These are phyloP conservation scores for Cryphonectria japonica DNA, from an alignment of 2,329 filamentous ascomycete species.

Conservation along the genomic window DNA sequence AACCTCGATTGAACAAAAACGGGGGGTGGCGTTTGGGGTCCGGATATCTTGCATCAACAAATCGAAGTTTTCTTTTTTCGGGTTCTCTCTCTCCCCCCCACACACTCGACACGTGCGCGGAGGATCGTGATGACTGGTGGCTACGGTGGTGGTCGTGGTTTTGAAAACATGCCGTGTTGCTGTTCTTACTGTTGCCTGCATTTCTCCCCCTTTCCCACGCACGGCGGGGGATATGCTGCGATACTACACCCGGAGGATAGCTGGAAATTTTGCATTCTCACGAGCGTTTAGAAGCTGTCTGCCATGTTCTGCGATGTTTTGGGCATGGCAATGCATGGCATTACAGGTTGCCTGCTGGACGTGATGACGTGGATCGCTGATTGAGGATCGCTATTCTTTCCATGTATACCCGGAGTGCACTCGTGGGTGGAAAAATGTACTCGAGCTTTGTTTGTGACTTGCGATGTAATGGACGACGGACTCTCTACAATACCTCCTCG, in stretches of 20 bases:
- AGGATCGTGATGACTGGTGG: slow-evolving; percentile 43
- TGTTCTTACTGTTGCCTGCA: neutral
- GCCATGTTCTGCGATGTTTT: slow-evolving; percentile 17
- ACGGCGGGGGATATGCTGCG: slow-evolving; percentile 1
- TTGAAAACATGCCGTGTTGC: neutral
- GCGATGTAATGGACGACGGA: slow-evolving; percentile 60
- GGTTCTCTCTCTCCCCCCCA: neutral
- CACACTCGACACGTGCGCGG: slow-evolving; percentile 43
- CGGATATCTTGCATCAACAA: slow-evolving; percentile 79
- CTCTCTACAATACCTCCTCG: slow-evolving; percentile 1
- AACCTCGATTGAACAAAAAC: slow-evolving; percentile 55
- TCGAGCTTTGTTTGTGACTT: slow-evolving; percentile 57
- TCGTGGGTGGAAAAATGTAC: slow-evolving; percentile 47
- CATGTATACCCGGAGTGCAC: slow-evolving; percentile 34
- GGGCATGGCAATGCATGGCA: slow-evolving; percentile 12
- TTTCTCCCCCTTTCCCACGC: neutral
- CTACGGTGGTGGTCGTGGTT: slow-evolving; percentile 29
- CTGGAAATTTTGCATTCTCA: slow-evolving; percentile 60
- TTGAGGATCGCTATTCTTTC: slow-evolving; percentile 62
- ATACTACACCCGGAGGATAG: slow-evolving; percentile 59
- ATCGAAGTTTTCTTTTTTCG: slow-evolving; percentile 41
- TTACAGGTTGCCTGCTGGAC: slow-evolving; percentile 41
- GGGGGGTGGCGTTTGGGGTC: slow-evolving; percentile 72
- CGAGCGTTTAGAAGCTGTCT: slow-evolving; percentile 50
- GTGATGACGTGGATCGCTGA: slow-evolving; percentile 66